These are phyloP conservation scores for Gymnopilus junonius DNA, from an alignment of 768 basidiomycete species.

Conservation along the genomic window DNA sequence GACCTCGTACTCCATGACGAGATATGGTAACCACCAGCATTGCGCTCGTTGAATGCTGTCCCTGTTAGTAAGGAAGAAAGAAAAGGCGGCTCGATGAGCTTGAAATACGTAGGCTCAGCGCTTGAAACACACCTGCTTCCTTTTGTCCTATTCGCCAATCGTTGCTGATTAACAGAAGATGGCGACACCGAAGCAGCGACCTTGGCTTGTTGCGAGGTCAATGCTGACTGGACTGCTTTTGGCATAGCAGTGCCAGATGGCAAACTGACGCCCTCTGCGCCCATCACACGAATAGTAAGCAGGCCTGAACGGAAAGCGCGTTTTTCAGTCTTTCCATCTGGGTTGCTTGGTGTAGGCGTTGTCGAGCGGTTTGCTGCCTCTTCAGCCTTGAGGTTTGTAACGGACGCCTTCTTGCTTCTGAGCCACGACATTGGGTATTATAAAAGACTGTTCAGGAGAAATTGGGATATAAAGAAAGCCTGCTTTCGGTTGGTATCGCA, in stretches of 20 bases:
- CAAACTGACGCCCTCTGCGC: slow-evolving; percentile 78
- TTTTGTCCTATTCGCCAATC: slow-evolving; percentile 64
- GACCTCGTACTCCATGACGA: slow-evolving; percentile 95
- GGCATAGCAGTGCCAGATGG: slow-evolving; percentile 73
- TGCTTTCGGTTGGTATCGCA: slow-evolving; percentile 34
- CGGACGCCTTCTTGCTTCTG: slow-evolving; percentile 68
- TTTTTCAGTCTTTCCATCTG: slow-evolving; percentile 59
- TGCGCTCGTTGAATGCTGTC: slow-evolving; percentile 93
- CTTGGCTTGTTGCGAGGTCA: slow-evolving; percentile 78
- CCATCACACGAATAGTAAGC: slow-evolving; percentile 87
- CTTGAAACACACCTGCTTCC: slow-evolving; percentile 50
- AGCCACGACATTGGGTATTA: slow-evolving; percentile 69
- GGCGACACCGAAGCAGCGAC: slow-evolving; percentile 78
- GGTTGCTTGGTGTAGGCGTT: slow-evolving; percentile 84
- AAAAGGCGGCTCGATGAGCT: slow-evolving; percentile 1
- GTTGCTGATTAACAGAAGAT: slow-evolving; percentile 73
- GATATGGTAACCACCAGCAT: slow-evolving; percentile 98
- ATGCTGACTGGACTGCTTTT: slow-evolving; percentile 73
- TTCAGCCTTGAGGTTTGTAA: slow-evolving; percentile 65
- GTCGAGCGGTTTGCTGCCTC: slow-evolving; percentile 60
- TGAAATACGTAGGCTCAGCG: background rate
- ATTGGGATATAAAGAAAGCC: slow-evolving; percentile 33
- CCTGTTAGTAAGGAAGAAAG: slow-evolving; percentile 35
- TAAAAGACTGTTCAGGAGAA: slow-evolving; percentile 14
- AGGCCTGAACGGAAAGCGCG: slow-evolving; percentile 75